These are phyloP conservation scores for Fragaria nilgerrensis DNA, from an alignment of 306 rosid genomes.

Conservation along the genomic window DNA sequence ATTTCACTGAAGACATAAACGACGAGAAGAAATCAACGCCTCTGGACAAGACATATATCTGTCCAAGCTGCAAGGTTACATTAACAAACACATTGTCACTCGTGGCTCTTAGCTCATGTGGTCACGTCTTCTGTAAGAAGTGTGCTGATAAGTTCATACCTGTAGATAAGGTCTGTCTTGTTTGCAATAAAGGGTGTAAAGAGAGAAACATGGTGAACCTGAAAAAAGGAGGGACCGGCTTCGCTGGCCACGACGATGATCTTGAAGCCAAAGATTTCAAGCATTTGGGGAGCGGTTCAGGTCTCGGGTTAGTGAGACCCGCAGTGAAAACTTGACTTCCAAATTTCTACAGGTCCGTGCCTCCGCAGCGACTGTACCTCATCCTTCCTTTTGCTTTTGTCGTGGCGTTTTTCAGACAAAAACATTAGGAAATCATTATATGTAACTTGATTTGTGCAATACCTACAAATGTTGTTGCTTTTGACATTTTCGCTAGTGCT, in stretches of 20 bases:
- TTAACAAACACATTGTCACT: conserved; percentile 79
- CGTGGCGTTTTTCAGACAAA: background rate
- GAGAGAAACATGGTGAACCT: conserved; percentile 74
- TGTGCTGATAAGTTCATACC: conserved; percentile 89
- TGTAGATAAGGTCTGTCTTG: conserved; percentile 87
- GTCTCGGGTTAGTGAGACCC: conserved; percentile 91
- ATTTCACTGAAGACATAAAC: conserved; percentile 71
- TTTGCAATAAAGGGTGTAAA: conserved; percentile 82
- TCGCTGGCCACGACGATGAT: conserved; percentile 78
- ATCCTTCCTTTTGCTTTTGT: background rate
- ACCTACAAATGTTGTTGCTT: background rate
- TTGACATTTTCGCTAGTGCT: background rate
- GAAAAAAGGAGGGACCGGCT: conserved; percentile 91
- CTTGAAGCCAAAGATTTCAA: conserved; percentile 90
- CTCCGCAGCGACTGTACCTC: background rate
- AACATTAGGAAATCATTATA: background rate
- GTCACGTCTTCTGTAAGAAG: conserved; percentile 90
- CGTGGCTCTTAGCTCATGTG: conserved; percentile 87
- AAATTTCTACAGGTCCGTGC: background rate
- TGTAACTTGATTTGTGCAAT: conserved; percentile 6
- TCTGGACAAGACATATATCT: conserved; percentile 60
- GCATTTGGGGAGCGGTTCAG: conserved; percentile 98
- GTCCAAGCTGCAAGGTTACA: conserved; percentile 95
- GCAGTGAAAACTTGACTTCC: conserved; percentile 63
- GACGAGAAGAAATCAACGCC: conserved; percentile 59